phyloP scores from a whole-genome alignment of 805 yeast genomes.

The Spathaspora passalidarum region DNA sequence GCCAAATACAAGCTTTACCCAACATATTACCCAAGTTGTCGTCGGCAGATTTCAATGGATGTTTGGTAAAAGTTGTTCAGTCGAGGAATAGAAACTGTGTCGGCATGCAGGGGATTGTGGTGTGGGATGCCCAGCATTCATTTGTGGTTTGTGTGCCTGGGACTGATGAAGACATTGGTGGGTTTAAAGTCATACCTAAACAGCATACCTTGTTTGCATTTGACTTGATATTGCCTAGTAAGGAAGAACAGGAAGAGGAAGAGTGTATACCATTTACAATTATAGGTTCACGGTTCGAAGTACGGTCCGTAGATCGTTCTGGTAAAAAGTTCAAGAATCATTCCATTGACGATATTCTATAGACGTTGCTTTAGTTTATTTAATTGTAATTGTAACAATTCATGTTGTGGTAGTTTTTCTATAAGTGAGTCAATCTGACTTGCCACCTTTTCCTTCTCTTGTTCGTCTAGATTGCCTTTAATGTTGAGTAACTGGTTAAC shows the following conservation, averaged over 20 bases:
- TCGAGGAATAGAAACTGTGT: slow-evolving; percentile 55
- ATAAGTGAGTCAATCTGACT: slow-evolving; percentile 9
- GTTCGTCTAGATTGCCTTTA: neutral
- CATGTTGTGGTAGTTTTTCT: slow-evolving; percentile 14
- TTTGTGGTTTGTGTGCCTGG: slow-evolving; percentile 60
- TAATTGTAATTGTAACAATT: slow-evolving; percentile 21
- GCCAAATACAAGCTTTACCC: slow-evolving; percentile 21
- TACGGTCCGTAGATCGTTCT: slow-evolving; percentile 76
- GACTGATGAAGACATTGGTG: slow-evolving; percentile 48
- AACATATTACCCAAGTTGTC: slow-evolving; percentile 55
- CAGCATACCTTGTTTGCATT: slow-evolving; percentile 62
- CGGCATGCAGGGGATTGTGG: slow-evolving; percentile 70
- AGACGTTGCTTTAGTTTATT: slow-evolving; percentile 12
- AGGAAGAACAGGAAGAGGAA: slow-evolving; percentile 16
- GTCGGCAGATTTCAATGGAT: slow-evolving; percentile 80
- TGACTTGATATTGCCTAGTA: slow-evolving; percentile 24
- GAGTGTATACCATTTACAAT: slow-evolving; percentile 55
- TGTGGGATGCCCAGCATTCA: slow-evolving; percentile 79
- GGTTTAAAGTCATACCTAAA: slow-evolving; percentile 65
- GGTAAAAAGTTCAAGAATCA: slow-evolving; percentile 83
- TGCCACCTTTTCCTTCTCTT: neutral
- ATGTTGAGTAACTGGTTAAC: slow-evolving; percentile 11
- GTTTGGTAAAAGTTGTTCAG: slow-evolving; percentile 55
- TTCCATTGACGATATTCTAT: slow-evolving; percentile 55
- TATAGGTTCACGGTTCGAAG: slow-evolving; percentile 75